A percentile compares a stretch with the other conserved stretches of the same genome.
phyloP scores from a whole-genome alignment of 345 rosid genomes.

The Cardamine chenopodiifolia region DNA sequence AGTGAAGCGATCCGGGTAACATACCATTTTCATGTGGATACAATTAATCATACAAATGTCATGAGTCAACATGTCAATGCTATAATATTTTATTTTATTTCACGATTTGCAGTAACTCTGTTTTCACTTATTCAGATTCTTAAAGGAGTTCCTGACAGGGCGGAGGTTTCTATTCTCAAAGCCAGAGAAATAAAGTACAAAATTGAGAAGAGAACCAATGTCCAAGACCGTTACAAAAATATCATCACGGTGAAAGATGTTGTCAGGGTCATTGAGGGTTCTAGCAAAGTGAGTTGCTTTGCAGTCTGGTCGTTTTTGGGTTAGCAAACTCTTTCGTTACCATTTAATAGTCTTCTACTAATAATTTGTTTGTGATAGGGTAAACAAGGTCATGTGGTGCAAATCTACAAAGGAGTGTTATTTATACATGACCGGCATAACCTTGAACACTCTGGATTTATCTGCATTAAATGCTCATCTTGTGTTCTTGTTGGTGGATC shows the following conservation, averaged over 20 bases:
- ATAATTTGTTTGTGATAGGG: slow-evolving; percentile 51
- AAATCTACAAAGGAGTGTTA: slow-evolving; percentile 66
- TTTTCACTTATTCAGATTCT: slow-evolving; percentile 53
- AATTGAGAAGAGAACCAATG: slow-evolving; percentile 63
- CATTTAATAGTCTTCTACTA: neutral
- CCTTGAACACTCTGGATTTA: slow-evolving; percentile 84
- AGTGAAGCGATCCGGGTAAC: slow-evolving; percentile 85
- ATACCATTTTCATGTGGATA: neutral
- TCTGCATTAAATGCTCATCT: slow-evolving; percentile 70
- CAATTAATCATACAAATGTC: slow-evolving; percentile 1
- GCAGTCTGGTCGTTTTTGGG: slow-evolving; percentile 2
- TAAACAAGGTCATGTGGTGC: slow-evolving; percentile 85
- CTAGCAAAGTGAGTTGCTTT: slow-evolving; percentile 65
- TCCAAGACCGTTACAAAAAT: slow-evolving; percentile 66
- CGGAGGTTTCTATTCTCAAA: slow-evolving; percentile 67
- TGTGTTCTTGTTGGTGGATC: slow-evolving; percentile 79
- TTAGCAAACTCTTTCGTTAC: slow-evolving; percentile 6
- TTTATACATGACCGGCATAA: slow-evolving; percentile 83
- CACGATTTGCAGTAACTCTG: slow-evolving; percentile 13
- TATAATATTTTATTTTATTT: neutral
- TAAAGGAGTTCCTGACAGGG: slow-evolving; percentile 85
- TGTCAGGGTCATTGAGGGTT: slow-evolving; percentile 77
- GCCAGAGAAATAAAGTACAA: slow-evolving; percentile 83
- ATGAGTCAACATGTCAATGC: neutral
- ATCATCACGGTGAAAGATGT: slow-evolving; percentile 71